These are phyloP conservation scores for Coffea eugenioides DNA, from an alignment of 257 asterid species.

Conservation along the genomic window DNA sequence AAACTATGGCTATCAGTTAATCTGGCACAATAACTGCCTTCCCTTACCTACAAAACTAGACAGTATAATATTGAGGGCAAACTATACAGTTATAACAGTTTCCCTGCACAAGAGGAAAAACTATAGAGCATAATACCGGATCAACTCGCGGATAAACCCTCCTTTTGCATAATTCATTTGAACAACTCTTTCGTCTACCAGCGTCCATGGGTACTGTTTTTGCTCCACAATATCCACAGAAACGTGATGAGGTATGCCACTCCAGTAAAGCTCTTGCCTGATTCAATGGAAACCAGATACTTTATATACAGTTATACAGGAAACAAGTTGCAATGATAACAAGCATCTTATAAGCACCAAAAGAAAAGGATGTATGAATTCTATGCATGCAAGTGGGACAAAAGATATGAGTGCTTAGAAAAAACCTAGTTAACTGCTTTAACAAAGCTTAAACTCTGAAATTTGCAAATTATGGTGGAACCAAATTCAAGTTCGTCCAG, in stretches of 20 bases:
- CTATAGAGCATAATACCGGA: conserved; percentile 55
- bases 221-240: conserved; percentile 84
- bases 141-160: conserved; percentile 93
- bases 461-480: neutral
- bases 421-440: neutral
- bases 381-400: neutral
- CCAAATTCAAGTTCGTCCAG: neutral
- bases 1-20: conserved; percentile 6
- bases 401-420: neutral
- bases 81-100: neutral
- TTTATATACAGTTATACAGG: conserved; percentile 1
- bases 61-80: too few species aligned
- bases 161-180: conserved; percentile 72
- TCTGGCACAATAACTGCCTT: conserved; percentile 4
- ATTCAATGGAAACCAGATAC: conserved; percentile 19
- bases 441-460: neutral
- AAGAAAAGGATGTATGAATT: neutral
- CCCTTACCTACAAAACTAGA: too few species aligned
- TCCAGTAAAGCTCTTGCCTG: conserved; percentile 93
- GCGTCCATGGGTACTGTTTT: conserved; percentile 71
- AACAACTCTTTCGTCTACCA: conserved; percentile 83
- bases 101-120: conserved; percentile 4
- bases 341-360: neutral
- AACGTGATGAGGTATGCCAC: conserved; percentile 73
- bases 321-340: neutral